Evolutionary conservation across 257 asterid species (phyloP).

Genomic region (Nicotiana sylvestris): DNA sequence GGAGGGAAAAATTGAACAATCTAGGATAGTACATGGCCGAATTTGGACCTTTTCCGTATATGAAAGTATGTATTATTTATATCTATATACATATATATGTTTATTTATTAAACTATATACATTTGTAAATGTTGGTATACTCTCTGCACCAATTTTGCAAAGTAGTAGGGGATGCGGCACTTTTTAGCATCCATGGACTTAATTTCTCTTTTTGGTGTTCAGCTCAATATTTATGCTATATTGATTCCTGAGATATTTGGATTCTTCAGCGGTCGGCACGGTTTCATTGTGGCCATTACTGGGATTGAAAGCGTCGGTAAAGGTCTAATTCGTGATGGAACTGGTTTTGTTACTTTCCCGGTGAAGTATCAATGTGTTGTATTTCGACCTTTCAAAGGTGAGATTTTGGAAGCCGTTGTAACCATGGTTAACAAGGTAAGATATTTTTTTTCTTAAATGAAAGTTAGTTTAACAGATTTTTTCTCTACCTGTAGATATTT

Average conservation of each 20-base stretch:
- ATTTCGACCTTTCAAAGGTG: conserved; percentile 89
- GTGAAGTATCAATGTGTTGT: conserved; percentile 88
- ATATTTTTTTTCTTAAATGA: not conserved
- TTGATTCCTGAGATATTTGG: not conserved
- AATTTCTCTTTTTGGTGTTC: not conserved
- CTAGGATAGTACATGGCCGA: too few relatives aligned
- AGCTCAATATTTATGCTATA: too few relatives aligned
- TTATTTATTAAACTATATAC: too few relatives aligned
- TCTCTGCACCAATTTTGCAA: not conserved
- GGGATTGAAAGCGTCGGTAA: conserved; percentile 85
- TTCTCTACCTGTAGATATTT: not conserved
- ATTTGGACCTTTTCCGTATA: too few relatives aligned
- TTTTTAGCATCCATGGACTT: not conserved
- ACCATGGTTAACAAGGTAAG: conserved; percentile 82
- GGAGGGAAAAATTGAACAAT: too few relatives aligned
- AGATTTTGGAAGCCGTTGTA: conserved; percentile 85
- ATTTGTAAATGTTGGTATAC: not conserved
- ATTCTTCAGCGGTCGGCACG: conserved; percentile 72
- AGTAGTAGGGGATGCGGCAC: not conserved
- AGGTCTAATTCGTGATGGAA: conserved; percentile 86
- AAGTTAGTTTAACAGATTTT: not conserved
- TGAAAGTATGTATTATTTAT: not conserved
- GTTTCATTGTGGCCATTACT: conserved; percentile 87
- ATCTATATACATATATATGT: too few relatives aligned
- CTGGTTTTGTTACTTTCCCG: conserved; percentile 87